Evolutionary conservation across 2,329 filamentous ascomycete genomes (phyloP), one percentile per base, ranked within the genome.

Genomic region (Curvularia sp.): DNA sequence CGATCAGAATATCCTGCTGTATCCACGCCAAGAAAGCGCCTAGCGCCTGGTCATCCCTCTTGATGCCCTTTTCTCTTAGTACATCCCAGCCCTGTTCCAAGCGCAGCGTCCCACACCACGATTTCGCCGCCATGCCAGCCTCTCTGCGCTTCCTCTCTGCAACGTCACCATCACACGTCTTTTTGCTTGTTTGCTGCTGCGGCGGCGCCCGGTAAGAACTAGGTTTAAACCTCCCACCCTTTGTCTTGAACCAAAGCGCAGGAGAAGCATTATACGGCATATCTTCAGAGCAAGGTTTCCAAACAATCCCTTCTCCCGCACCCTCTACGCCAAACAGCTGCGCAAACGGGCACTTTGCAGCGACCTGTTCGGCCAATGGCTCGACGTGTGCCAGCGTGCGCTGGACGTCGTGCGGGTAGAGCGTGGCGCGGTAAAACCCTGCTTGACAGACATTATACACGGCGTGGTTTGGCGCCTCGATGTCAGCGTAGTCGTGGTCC

Each of bases 11-110:
- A 18, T 36, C 34, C 34, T 36, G 34, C 34, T 36, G 34, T 18
- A 36, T 9, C 34, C 34, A 36, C n/a, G 15, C 18, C 15, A 36
- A 36, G 6, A 36, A 36, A 15, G 15, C 34, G 7, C 34, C 34
- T 36, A 36, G n/a, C 15, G 15, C 34, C 34, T n/a, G 15, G 5
- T 6, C 15, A 36, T 36, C 34, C 34, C 34, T 36, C 15, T 36
- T n/a, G 15, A 36, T 18, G 5, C 34, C 34, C 34, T 53, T 62
- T 36, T 73, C 70, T 12, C 54, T 50, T 36, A 74, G 12, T 41
- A 64, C 66, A 39, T 72, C 68, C 66, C 69, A 68, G 1, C 67
- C 70, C 46, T 72, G 69, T 45, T 71, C 65, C 30, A 73, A 7
- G 67, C 69, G 34, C 34, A 36, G 34, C 4, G 15, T 18, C 15